Conservation (phyloP, 2,329 filamentous ascomycete genomes). For the Paracoccidioides lutzii region DNA sequence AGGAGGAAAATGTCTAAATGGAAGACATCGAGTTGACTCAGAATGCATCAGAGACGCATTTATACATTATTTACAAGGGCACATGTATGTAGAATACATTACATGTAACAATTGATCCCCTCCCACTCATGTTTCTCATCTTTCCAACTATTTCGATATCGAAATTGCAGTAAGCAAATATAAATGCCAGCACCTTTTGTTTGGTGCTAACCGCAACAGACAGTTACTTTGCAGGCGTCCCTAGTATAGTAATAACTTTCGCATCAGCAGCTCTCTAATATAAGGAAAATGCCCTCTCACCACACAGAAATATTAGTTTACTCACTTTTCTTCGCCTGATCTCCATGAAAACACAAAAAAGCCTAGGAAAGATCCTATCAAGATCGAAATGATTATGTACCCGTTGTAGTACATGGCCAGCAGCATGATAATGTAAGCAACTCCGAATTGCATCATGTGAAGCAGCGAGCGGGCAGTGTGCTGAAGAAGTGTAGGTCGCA, state of each 20-base stretch:
- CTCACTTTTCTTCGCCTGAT: slow-evolving; percentile 14
- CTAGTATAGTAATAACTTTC: slow-evolving; percentile 8
- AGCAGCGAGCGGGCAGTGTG: slow-evolving; percentile 54
- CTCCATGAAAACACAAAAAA: slow-evolving; percentile 65
- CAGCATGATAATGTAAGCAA: slow-evolving; percentile 68
- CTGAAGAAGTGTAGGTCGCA: slow-evolving; percentile 47
- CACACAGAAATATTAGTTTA: neutral
- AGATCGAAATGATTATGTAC: slow-evolving; percentile 70
- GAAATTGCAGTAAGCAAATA: too few relatives aligned
- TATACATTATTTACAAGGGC: too few relatives aligned
- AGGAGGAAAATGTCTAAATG: too few relatives aligned
- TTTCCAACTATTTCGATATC: too few relatives aligned
- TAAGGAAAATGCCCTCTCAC: neutral
- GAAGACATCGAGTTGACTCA: too few relatives aligned
- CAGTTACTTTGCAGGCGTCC: slow-evolving; percentile 15
- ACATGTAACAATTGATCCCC: too few relatives aligned
- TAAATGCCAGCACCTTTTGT: too few relatives aligned
- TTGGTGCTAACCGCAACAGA: slow-evolving; percentile 14
- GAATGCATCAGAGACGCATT: too few relatives aligned
- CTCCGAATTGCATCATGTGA: slow-evolving; percentile 57
- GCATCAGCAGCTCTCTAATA: neutral
- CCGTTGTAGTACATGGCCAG: slow-evolving; percentile 54
- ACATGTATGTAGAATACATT: too few relatives aligned
- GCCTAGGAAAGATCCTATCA: slow-evolving; percentile 62
- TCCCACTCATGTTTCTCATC: too few relatives aligned